Conservation (phyloP, 2,329 filamentous ascomycete species). For the Cladophialophora psammophila region DNA sequence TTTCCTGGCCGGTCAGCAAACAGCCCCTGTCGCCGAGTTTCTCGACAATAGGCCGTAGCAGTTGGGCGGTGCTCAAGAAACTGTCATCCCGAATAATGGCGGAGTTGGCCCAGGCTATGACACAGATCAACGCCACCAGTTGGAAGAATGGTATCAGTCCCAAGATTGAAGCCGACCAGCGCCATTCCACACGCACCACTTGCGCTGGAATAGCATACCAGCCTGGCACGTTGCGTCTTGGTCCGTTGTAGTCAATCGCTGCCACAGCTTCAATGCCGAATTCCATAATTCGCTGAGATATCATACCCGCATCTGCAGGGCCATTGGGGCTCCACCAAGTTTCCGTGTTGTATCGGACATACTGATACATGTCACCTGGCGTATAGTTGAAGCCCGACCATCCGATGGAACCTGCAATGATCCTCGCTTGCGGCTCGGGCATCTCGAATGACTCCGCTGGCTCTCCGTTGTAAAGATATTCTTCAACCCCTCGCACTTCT, state of each 20-base stretch:
- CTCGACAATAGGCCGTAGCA: constrained; percentile 39
- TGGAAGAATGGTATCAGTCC: constrained; percentile 36
- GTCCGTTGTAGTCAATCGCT: constrained; percentile 39
- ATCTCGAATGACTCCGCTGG: constrained; percentile 29
- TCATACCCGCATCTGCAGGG: constrained; percentile 16
- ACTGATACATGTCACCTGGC: constrained; percentile 26
- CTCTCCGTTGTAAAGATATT: constrained; percentile 25
- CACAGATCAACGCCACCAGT: constrained; percentile 33
- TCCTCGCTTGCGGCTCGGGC: constrained; percentile 33
- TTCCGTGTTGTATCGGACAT: constrained; percentile 30
- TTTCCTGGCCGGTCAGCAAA: constrained; percentile 38
- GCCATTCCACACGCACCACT: constrained; percentile 80
- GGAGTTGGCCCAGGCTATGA: constrained; percentile 38
- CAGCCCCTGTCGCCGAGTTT: constrained; percentile 37
- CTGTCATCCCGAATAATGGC: constrained; percentile 39
- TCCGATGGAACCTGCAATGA: constrained; percentile 39
- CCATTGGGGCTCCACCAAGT: constrained; percentile 34
- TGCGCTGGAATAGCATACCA: constrained; percentile 82
- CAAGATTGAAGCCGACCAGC: constrained; percentile 35
- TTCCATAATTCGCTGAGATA: constrained; percentile 33
- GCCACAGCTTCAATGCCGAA: constrained; percentile 38
- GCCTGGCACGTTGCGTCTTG: constrained; percentile 70
- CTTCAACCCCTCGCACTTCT: constrained; percentile 22
- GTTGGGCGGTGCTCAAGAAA: constrained; percentile 36
- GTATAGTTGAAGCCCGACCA: constrained; percentile 37